Evolutionary conservation across 2,329 filamentous ascomycete genomes (phyloP).

Genomic region (Pseudophaeomoniella oleicola): DNA sequence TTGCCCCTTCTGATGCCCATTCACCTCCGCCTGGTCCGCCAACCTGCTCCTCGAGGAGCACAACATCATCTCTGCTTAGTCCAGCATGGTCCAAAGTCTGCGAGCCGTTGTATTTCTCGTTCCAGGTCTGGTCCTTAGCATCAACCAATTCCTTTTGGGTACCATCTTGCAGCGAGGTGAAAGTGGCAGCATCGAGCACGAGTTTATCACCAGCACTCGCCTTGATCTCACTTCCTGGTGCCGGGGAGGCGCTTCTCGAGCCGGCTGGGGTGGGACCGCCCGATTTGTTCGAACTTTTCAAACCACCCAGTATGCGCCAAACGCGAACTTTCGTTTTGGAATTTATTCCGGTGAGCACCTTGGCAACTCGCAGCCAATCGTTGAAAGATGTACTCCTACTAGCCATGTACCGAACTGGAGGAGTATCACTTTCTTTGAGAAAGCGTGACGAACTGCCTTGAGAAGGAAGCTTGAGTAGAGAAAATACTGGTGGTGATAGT

Average conservation of each 20-base stretch:
- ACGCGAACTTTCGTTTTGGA: constrained; percentile 60
- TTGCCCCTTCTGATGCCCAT: constrained; percentile 32
- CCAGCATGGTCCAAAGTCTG: constrained; percentile 51
- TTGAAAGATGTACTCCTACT: constrained; percentile 58
- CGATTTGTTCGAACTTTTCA: constrained; percentile 26
- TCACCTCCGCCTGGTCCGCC: constrained; percentile 38
- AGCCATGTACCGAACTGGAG: constrained; percentile 52
- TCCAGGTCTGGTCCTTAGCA: constrained; percentile 53
- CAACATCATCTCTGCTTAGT: constrained; percentile 55
- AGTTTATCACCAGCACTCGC: constrained; percentile 32
- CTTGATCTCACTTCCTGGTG: constrained; percentile 26
- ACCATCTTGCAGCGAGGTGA: constrained; percentile 47
- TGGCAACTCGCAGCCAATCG: constrained; percentile 62
- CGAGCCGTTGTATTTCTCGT: constrained; percentile 64
- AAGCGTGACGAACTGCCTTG: constrained; percentile 43
- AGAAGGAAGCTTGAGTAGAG: constrained; percentile 63
- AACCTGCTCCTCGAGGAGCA: constrained; percentile 73
- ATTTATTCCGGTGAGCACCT: constrained; percentile 53
- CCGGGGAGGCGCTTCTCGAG: constrained; percentile 27
- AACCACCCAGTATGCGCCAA: constrained; percentile 44
- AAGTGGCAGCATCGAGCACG: constrained; percentile 47
- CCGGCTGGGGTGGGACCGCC: constrained; percentile 27
- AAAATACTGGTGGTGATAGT: constrained; percentile 70
- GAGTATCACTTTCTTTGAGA: constrained; percentile 45
- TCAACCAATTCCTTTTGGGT: constrained; percentile 49